Evolutionary conservation across 192 early-diverging fungal species (phyloP).

Genomic region (Backusella sp.): DNA sequence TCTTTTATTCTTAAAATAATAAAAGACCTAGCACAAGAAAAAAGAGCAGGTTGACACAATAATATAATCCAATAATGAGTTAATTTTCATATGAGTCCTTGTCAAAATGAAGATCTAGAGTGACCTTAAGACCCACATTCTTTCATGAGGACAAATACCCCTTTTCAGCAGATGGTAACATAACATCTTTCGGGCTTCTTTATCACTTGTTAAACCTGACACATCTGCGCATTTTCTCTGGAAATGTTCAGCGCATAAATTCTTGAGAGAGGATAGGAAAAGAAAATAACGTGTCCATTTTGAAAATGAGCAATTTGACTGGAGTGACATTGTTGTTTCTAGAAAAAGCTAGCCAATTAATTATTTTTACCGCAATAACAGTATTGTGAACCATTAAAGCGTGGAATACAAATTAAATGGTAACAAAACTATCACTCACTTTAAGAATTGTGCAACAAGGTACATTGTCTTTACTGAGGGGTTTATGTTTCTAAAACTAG

Average conservation of each 20-base stretch:
- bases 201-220: neutral
- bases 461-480: neutral
- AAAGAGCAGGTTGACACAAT: neutral
- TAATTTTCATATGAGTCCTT: neutral
- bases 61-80: neutral
- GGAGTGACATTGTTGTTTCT: slow-evolving; percentile 2
- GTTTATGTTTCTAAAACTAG: neutral
- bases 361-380: neutral
- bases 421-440: neutral
- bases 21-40: neutral
- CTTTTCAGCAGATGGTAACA: neutral
- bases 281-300: neutral
- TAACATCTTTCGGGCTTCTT: neutral
- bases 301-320: neutral
- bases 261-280: neutral
- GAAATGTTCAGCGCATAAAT: neutral
- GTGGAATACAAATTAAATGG: neutral
- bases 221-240: neutral
- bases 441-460: neutral
- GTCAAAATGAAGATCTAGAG: neutral
- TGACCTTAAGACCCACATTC: neutral
- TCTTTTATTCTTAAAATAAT: neutral
- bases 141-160: neutral
- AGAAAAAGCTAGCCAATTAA: neutral
- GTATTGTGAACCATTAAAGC: neutral